A percentile compares a stretch with the other conserved stretches of the same genome.
phyloP scores from a whole-genome alignment of 225 moss, liverwort and hornwort species.

The Pseudoscleropodium purum region DNA sequence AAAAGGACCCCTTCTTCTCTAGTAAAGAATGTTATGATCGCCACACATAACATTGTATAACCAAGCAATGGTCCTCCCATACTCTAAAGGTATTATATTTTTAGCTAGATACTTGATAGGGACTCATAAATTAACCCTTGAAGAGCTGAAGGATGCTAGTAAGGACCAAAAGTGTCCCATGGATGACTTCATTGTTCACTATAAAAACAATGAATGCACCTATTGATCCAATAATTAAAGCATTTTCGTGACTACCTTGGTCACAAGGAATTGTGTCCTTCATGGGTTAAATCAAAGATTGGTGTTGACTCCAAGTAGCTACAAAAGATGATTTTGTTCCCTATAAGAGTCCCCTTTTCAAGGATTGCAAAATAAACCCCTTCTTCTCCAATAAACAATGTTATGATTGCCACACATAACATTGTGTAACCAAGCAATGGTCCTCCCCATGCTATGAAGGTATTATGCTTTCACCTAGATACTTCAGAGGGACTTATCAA shows the following conservation, averaged over 20 bases:
- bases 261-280: accelerated
- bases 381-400: not conserved
- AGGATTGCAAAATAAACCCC: accelerated
- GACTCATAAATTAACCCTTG: not conserved
- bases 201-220: not conserved
- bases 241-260: not conserved
- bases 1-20: accelerated
- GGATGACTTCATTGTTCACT: not conserved
- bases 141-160: accelerated
- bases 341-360: accelerated
- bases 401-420: not conserved
- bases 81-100: accelerated
- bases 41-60: not conserved
- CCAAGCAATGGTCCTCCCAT: accelerated
- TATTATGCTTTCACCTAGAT: not conserved
- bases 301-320: too few relatives aligned
- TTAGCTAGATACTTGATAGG: accelerated
- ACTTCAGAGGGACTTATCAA: accelerated
- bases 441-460: accelerated
- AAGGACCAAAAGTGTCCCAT: accelerated
- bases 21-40: accelerated
- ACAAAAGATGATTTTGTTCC: not conserved
- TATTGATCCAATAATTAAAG: accelerated
- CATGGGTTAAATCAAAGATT: not conserved
- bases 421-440: not conserved